Evolutionary conservation across 495 filamentous ascomycete species (phyloP).

Genomic region (Cenococcum geophilum): DNA sequence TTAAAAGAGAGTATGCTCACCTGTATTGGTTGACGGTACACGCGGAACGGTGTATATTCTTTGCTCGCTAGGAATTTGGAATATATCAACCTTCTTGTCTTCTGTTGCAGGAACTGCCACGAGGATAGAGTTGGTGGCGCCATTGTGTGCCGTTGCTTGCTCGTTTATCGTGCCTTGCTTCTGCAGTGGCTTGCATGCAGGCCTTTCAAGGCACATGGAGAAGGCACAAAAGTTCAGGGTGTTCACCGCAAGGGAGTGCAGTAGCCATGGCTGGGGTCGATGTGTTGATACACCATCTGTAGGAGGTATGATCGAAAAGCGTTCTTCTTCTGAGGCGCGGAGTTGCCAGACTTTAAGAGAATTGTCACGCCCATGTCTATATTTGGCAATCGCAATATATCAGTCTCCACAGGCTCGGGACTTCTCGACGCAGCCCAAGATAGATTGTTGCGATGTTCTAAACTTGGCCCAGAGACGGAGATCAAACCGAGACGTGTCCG

Average conservation of each 20-base stretch:
- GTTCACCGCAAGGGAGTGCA: conserved; percentile 79
- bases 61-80: conserved; percentile 67
- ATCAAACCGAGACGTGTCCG: too few relatives aligned
- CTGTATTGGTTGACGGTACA: conserved; percentile 32
- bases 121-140: conserved; percentile 21
- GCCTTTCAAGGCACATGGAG: conserved; percentile 47
- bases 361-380: conserved; percentile 84
- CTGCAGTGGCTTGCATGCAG: conserved; percentile 2
- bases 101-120: conserved; percentile 35
- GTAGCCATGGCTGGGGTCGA: conserved; percentile 65
- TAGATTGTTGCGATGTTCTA: too few relatives aligned
- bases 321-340: conserved; percentile 51
- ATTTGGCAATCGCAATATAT: conserved; percentile 4
- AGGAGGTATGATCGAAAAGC: conserved; percentile 64
- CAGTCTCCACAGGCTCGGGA: background rate
- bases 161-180: background rate
- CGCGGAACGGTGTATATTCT: conserved; percentile 62
- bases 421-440: too few relatives aligned
- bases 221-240: conserved; percentile 96
- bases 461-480: too few relatives aligned
- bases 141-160: background rate
- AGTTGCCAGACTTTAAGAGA: conserved; percentile 82
- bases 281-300: conserved; percentile 49
- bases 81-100: conserved; percentile 66
- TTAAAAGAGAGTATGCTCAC: conserved; percentile 6